These are phyloP conservation scores for Nymphaea colorata DNA, from an alignment of 164 flowering plant species.

Conservation along the genomic window DNA sequence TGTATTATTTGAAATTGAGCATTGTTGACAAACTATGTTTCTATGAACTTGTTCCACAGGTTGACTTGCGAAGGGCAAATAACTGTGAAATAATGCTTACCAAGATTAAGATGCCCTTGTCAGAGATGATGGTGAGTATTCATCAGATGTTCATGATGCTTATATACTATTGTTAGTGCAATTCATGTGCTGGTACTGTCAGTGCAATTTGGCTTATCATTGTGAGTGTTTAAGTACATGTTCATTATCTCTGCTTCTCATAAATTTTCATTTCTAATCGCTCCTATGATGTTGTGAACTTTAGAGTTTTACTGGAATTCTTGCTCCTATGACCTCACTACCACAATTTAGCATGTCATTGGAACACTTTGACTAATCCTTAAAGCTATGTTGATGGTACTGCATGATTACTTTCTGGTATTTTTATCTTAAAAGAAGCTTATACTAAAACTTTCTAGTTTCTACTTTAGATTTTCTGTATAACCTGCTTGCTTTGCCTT, in stretches of 20 bases:
- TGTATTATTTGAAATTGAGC: not conserved
- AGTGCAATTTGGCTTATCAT: too few species aligned
- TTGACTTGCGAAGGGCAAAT: constrained; percentile 88
- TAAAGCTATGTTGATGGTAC: too few species aligned
- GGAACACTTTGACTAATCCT: too few species aligned
- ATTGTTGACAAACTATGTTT: not conserved
- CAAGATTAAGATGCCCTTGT: constrained; percentile 83
- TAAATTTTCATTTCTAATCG: too few species aligned
- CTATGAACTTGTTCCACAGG: constrained; percentile 23
- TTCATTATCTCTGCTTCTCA: too few species aligned
- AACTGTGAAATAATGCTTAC: constrained; percentile 93
- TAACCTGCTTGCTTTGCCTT: not conserved
- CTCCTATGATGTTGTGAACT: too few species aligned
- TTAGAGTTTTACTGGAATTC: too few species aligned
- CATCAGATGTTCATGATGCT: not conserved
- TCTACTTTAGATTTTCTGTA: not conserved
- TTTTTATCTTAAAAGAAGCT: not conserved
- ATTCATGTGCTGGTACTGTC: too few species aligned
- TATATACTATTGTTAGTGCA: not conserved
- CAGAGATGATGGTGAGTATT: constrained; percentile 73
- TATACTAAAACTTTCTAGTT: not conserved
- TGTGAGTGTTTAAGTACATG: too few species aligned
- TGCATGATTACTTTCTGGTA: not conserved
- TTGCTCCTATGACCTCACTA: too few species aligned
- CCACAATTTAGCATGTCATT: too few species aligned